Evolutionary conservation across 2,329 filamentous ascomycete genomes (phyloP).

Genomic region (Alternaria sp.): DNA sequence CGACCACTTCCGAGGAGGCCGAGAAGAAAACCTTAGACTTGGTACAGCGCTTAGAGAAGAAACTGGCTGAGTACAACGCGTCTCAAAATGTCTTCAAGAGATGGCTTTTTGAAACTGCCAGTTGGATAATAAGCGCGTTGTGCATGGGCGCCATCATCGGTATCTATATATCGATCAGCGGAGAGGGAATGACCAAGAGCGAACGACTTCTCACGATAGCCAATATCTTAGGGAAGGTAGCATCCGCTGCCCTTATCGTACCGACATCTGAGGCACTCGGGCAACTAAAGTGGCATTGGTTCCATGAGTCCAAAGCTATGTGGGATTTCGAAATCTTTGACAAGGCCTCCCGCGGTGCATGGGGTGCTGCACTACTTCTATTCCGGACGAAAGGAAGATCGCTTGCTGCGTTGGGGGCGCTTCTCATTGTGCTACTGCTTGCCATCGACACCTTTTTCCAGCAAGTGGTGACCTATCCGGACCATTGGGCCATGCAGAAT

Average conservation of each 20-base stretch:
- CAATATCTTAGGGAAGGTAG: conserved; percentile 22
- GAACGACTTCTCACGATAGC: neutral
- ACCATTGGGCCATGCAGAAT: conserved; percentile 13
- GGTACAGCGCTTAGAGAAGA: conserved; percentile 26
- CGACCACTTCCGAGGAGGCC: neutral
- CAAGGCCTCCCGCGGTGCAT: conserved; percentile 22
- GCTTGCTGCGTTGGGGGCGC: conserved; percentile 12
- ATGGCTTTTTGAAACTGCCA: conserved; percentile 35
- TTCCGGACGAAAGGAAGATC: conserved; percentile 21
- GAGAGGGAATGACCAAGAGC: neutral
- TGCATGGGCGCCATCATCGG: conserved; percentile 16
- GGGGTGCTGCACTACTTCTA: conserved; percentile 15
- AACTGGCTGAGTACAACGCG: conserved; percentile 27
- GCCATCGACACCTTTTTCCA: conserved; percentile 39
- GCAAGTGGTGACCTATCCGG: conserved; percentile 26
- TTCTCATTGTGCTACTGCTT: conserved; percentile 9
- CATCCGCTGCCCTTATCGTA: conserved; percentile 26
- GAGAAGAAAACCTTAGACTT: conserved; percentile 17
- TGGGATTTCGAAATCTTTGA: conserved; percentile 43
- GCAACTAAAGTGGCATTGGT: conserved; percentile 39
- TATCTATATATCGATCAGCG: conserved; percentile 9
- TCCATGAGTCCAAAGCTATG: conserved; percentile 19
- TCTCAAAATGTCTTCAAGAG: conserved; percentile 25
- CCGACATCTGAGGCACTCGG: conserved; percentile 34
- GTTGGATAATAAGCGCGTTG: conserved; percentile 18